Evolutionary conservation across 805 yeast species (phyloP), one percentile per base, ranked within the genome.

Genomic region (Torulaspora gathmanii): DNA sequence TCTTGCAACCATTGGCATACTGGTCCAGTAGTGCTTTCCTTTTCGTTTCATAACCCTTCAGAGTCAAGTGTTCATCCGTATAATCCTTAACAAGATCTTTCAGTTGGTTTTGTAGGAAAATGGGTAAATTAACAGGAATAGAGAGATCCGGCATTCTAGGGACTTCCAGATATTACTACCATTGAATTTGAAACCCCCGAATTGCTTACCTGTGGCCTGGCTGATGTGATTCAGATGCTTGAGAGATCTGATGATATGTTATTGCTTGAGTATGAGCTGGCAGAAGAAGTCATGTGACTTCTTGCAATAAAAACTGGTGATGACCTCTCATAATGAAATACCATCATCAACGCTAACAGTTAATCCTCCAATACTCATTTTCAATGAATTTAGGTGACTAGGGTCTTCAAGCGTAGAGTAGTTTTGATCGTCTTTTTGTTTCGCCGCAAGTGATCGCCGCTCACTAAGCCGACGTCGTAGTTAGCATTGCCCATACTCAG

Each of bases 31-130:
- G 13, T 22, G 51, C 54, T 25, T 56, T 54, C 35, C 86, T 66
- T 49, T 80, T 82, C 53, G 77, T 82, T 34, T 71, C 68, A 58
- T 81, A 85, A 1, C 93, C 91, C 58, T 83, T 85, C 37, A 75
- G 82, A 0, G 93, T 84, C 45, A 85, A 68, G 46, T 81, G 82
- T 1, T 88, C 91, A 28, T 84, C 89, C 52, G 72, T 70, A 49
- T 69, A 79, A 49, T 81, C 86, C 8, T 65, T 56, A 11, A 70
- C 69, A 23, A 80, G 66, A 30, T 68, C 71, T 23, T 61, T 57
- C 16, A 80, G 63, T 50, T 65, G 64, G 27, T 60, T 59, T 41
- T 66, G 73, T 1, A 69, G 42, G 4, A 52, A 60, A 1, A 61
- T 58, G 1, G 77, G 69, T 33, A 71, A 54, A 28, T 68, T 64